Base-by-base conservation (phyloP, 139 green algal genomes). In the Haematococcus lacustris region DNA sequence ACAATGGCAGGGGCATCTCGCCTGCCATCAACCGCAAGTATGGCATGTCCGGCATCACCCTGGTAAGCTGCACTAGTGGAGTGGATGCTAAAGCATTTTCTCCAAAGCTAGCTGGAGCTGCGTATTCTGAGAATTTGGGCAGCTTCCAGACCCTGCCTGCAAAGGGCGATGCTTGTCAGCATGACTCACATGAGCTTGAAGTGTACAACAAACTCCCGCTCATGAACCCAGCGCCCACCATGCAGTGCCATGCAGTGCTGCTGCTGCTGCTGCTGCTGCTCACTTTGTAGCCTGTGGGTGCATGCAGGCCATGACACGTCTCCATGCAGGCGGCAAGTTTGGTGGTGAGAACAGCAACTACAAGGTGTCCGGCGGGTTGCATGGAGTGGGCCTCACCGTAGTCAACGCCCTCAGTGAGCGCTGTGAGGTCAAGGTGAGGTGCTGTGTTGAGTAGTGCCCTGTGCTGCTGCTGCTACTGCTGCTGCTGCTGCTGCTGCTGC, bases 241-340 rank as follows among this genome's bases (percentile, higher is more conserved):
- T 64, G 53, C 17, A 64, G 4, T 21, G 13, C 4, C 21, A 30
- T 30, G 30, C 23, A 3, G 9, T 40, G 33, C 34, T 68, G n/a
- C 53, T 9, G 21, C 25, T 64, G 53, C 53, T 64, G 9, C 13
- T 37, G 25, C 4, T 64, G 53, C 63, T 43, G 63, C 13, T 62
- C 3, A 32, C 37, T 32, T 34, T 43, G 21, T 74, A 3, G 17
- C 40, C 28, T 70, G 28, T 43, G 35, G 17, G 39, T 67, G 71
- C 66, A 71, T 26, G 26, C 73, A 78, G 74, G 74, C 97, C 47
- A 82, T 97, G 51, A 97, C 93, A 39, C 89, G 94, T 68, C 89
- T 98, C 71, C 96, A 99, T 80, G 95, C 96, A 6, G 96, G 96
- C 21, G 95, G 95, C 79, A 98, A 99, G 82, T 99, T 99, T 82